phyloP scores from a whole-genome alignment of 1,284 basidiomycete genomes.

The Boletus semigastroideus region DNA sequence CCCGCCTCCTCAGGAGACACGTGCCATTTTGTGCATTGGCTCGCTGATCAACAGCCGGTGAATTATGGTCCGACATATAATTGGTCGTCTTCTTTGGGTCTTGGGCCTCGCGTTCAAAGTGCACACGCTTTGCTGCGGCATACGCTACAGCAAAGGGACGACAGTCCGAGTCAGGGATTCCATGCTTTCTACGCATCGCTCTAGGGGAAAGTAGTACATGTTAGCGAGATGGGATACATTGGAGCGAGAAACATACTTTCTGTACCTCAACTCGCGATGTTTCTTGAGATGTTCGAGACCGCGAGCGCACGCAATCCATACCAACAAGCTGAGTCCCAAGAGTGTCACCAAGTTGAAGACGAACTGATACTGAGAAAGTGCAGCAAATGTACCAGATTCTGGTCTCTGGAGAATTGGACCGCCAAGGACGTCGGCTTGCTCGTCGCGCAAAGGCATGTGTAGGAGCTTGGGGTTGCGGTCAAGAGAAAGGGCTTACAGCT shows the following conservation, averaged over 20 bases:
- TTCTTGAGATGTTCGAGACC: slow-evolving; percentile 44
- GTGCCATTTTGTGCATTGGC: slow-evolving; percentile 26
- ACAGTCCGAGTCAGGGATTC: slow-evolving; percentile 77
- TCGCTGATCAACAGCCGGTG: slow-evolving; percentile 27
- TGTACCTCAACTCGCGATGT: slow-evolving; percentile 58
- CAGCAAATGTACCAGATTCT: slow-evolving; percentile 27
- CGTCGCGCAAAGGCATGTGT: slow-evolving; percentile 50
- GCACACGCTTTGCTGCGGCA: slow-evolving; percentile 57
- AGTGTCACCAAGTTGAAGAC: slow-evolving; percentile 39
- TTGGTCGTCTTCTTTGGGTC: slow-evolving; percentile 31
- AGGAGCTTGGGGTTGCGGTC: slow-evolving; percentile 19
- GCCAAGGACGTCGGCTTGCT: slow-evolving; percentile 67
- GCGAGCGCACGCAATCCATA: slow-evolving; percentile 33
- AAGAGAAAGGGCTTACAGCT: slow-evolving; percentile 13
- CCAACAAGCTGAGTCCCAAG: slow-evolving; percentile 36
- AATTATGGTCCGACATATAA: slow-evolving; percentile 27
- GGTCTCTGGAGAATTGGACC: slow-evolving; percentile 47
- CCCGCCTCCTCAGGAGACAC: slow-evolving; percentile 33
- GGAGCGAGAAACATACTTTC: slow-evolving; percentile 46
- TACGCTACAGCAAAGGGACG: slow-evolving; percentile 84
- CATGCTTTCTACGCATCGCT: slow-evolving; percentile 66
- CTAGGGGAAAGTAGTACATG: slow-evolving; percentile 28
- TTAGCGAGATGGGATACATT: slow-evolving; percentile 12
- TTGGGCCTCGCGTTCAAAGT: slow-evolving; percentile 45
- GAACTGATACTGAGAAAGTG: slow-evolving; percentile 38